Percentiles rank a stretch among this genome's conserved stretches.
phyloP scores from a whole-genome alignment of 352 stramenopile species.

The Phytophthora litchii region DNA sequence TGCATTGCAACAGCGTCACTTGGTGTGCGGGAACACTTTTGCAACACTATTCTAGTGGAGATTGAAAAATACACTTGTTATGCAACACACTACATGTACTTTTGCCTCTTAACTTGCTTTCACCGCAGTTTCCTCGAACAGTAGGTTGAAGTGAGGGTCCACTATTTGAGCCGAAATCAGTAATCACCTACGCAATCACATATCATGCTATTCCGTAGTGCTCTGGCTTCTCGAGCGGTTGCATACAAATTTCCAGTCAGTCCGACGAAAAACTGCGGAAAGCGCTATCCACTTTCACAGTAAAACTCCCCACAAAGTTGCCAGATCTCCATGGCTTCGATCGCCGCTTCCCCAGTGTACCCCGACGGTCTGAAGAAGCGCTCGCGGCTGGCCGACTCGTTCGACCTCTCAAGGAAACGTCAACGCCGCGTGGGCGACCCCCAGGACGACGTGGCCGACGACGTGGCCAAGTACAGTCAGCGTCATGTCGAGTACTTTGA shows the following conservation, averaged over 20 bases:
- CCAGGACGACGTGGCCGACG: conserved; percentile 27
- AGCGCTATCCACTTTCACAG: conserved; percentile 5
- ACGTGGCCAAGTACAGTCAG: conserved; percentile 86
- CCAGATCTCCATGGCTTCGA: conserved; percentile 59
- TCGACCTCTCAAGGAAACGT: conserved; percentile 59
- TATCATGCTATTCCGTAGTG: background rate
- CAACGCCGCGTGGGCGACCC: conserved; percentile 40
- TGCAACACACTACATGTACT: too few relatives aligned
- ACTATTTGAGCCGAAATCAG: background rate
- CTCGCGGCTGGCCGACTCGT: conserved; percentile 62
- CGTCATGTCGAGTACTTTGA: conserved; percentile 90
- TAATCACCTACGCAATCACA: background rate
- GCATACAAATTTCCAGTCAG: conserved; percentile 14
- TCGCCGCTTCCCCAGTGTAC: conserved; percentile 73
- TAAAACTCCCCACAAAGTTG: conserved; percentile 26
- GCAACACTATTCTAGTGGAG: too few relatives aligned
- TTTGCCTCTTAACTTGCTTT: too few relatives aligned
- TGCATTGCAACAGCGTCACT: too few relatives aligned
- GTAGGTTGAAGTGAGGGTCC: background rate
- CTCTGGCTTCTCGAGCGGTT: conserved; percentile 11
- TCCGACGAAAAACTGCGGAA: conserved; percentile 5
- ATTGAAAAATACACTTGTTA: too few relatives aligned
- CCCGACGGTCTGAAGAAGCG: conserved; percentile 79
- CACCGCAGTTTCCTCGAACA: too few relatives aligned
- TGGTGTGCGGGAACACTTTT: too few relatives aligned